phyloP scores from a whole-genome alignment of 208 protist species.

The Trypanosoma caninum region DNA sequence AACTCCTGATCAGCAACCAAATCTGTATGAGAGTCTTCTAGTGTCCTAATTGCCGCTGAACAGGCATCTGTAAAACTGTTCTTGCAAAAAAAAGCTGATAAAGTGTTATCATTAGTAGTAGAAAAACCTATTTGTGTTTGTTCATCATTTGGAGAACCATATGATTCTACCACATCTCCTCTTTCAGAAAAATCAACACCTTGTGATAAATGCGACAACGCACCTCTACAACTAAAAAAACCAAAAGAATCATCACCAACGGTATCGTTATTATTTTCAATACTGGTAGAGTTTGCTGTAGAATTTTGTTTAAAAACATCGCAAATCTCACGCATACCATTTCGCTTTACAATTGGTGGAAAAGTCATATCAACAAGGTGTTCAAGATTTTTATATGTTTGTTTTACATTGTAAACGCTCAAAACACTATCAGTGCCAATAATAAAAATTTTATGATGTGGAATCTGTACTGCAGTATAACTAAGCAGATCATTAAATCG shows the following conservation, averaged over 20 bases:
- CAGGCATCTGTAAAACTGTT: too few relatives aligned
- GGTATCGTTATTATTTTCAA: neutral
- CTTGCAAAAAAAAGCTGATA: neutral
- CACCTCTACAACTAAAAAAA: neutral
- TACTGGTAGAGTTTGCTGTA: too few relatives aligned
- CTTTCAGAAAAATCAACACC: too few relatives aligned
- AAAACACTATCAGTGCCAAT: conserved; percentile 80
- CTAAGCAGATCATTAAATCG: conserved; percentile 85
- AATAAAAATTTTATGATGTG: conserved; percentile 83
- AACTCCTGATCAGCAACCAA: conserved; percentile 60
- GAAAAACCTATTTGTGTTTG: too few relatives aligned
- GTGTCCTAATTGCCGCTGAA: neutral
- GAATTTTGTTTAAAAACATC: neutral
- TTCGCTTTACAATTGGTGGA: conserved; percentile 38
- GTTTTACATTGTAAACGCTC: conserved; percentile 66
- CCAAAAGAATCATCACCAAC: neutral
- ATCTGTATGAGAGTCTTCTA: conserved; percentile 12
- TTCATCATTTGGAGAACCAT: too few relatives aligned
- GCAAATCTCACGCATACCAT: neutral
- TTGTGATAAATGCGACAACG: neutral
- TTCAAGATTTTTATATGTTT: conserved; percentile 74
- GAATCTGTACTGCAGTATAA: conserved; percentile 79
- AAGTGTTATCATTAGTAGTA: too few relatives aligned
- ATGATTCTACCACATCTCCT: too few relatives aligned
- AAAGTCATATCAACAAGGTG: conserved; percentile 85